Conservation (phyloP, 2,329 filamentous ascomycete genomes). For the Hypoxylon sp. region DNA sequence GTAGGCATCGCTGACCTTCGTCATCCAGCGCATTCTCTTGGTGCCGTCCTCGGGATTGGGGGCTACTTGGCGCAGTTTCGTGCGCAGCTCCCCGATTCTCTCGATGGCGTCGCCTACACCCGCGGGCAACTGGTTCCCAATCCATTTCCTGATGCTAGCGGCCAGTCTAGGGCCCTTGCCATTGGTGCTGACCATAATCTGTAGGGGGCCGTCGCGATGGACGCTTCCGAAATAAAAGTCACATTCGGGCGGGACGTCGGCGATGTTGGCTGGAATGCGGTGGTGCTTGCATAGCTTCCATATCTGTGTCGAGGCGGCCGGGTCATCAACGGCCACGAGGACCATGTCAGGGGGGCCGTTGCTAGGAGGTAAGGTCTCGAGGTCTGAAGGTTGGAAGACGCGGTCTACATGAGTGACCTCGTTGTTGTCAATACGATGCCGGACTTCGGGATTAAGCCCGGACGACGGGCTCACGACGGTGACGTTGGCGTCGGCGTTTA, state of each 20-base stretch:
- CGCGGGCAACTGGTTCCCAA: slow-evolving; percentile 79
- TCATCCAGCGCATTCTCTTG: slow-evolving; percentile 97
- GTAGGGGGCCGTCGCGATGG: slow-evolving; percentile 92
- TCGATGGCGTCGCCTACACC: slow-evolving; percentile 89
- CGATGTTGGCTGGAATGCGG: slow-evolving; percentile 91
- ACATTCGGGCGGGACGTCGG: slow-evolving; percentile 95
- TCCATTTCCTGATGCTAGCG: slow-evolving; percentile 84
- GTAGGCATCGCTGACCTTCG: slow-evolving; percentile 88
- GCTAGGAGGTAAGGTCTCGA: slow-evolving; percentile 69
- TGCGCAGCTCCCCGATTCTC: slow-evolving; percentile 83
- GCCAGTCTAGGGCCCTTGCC: slow-evolving; percentile 94
- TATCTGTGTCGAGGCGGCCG: slow-evolving; percentile 87
- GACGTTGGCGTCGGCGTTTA: slow-evolving; percentile 90
- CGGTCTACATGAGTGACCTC: slow-evolving; percentile 87
- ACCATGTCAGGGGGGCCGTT: slow-evolving; percentile 76
- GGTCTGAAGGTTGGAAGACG: slow-evolving; percentile 86
- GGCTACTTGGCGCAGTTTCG: slow-evolving; percentile 81
- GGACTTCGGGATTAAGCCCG: slow-evolving; percentile 90
- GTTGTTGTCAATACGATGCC: slow-evolving; percentile 78
- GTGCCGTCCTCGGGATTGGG: slow-evolving; percentile 79
- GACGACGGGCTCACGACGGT: slow-evolving; percentile 84
- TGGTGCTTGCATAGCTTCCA: slow-evolving; percentile 93
- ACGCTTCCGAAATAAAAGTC: slow-evolving; percentile 99
- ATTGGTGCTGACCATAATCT: slow-evolving; percentile 99
- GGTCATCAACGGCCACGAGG: slow-evolving; percentile 92